Evolutionary conservation across 2,329 filamentous ascomycete genomes (phyloP), one percentile per base, ranked within the genome.

Genomic region (Elsinoe arachidis): DNA sequence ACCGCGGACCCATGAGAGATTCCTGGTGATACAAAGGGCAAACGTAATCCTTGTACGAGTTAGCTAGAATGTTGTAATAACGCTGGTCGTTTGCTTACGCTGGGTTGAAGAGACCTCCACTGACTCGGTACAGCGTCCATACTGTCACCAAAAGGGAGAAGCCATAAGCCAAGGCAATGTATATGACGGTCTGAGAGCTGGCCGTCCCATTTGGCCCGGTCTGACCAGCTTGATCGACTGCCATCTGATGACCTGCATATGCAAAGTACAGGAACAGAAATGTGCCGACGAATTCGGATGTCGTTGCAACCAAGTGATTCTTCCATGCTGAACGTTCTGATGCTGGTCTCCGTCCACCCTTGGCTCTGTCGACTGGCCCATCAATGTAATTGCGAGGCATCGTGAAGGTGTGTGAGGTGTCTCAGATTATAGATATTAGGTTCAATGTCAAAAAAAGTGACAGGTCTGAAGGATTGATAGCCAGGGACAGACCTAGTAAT

Each of bases 231-330:
- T 64, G 63, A 0, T 64, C 60, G 10, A 65, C 62, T 2, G 67
- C 55, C 58, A 67, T 65, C 7, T 58, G 52, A 21, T 66, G 65
- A 19, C 65, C 61, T 1, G 65, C 58, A 55, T 69, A 68, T 14
- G 67, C 68, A 39, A 69, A 66, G 62, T 65, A 70, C 23, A 70
- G 64, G 61, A 69, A 70, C 62, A 69, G 63, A 26, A 66, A 68
- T 1, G 69, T 71, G 1, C 68, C 69, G 9, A 69, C 64, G 43
- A 70, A 70, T 52, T 71, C 69, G 23, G 64, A 65, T 21, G 44
- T 53, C 6, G 61, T 58, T 19, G 61, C 61, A 3, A 63, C 46
- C 19, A 61, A 56, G 39, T 63, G 61, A n/a, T 55, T 55, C 53
- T 55, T 55, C 53, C 39, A 55, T 46, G 53, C 35, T 35, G 53